Percentiles rank a stretch among this genome's conserved stretches.
Conservation (phyloP, 805 yeast genomes). For the Alloascoidea hylecoeti region DNA sequence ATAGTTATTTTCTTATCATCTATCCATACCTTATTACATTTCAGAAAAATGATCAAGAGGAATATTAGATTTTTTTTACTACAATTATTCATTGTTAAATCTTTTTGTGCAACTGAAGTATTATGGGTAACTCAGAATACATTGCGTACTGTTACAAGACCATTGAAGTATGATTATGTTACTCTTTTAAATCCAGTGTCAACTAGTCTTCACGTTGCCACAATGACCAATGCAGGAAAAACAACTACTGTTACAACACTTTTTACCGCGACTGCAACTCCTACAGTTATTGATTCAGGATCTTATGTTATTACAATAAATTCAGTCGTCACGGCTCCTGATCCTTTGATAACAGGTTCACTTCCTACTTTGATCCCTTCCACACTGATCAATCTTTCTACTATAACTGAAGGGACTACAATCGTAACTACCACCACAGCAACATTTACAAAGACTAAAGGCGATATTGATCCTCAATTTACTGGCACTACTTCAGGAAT, state of each 20-base stretch:
- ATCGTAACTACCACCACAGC: background rate
- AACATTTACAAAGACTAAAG: background rate
- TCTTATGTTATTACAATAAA: background rate
- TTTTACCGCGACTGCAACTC: conserved; percentile 6
- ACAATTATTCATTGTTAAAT: no score
- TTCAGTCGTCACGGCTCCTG: conserved; percentile 2
- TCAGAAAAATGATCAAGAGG: no score
- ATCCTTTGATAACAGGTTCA: conserved; percentile 3
- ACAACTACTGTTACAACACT: conserved; percentile 2
- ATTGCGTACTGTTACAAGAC: background rate
- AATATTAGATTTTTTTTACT: no score
- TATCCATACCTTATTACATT: no score
- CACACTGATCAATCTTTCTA: no score
- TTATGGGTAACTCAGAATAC: background rate
- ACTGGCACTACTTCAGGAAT: no score
- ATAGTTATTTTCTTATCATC: no score
- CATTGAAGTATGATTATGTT: background rate
- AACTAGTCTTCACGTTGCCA: conserved; percentile 2
- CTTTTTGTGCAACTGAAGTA: background rate
- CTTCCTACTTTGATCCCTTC: background rate
- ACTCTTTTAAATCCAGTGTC: background rate
- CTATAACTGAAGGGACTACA: background rate
- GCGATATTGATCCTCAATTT: background rate
- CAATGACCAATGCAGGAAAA: conserved; percentile 1
- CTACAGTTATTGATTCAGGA: background rate